Evolutionary conservation across 306 rosid genomes (phyloP).

Genomic region (Morella rubra): DNA sequence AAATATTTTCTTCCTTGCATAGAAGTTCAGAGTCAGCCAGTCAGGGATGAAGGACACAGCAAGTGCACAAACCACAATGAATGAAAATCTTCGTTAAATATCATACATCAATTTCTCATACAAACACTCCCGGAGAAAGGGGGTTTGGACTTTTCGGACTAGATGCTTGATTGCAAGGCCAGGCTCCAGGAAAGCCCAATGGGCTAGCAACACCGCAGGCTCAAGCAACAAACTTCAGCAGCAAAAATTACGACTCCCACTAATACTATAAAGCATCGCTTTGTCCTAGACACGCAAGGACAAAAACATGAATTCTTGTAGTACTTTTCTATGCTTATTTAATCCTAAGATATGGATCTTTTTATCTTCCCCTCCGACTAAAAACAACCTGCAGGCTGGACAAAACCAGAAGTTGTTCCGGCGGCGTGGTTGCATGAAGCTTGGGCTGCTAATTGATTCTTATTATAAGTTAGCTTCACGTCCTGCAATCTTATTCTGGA

Average conservation of each 20-base stretch:
- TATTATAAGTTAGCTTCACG: conserved; percentile 27
- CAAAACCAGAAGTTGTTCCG: conserved; percentile 30
- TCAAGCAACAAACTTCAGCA: neutral
- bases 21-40: too few species aligned
- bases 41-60: too few species aligned
- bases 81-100: neutral
- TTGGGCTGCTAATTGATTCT: conserved; percentile 11
- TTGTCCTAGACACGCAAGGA: neutral
- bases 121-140: neutral
- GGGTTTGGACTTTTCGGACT: neutral
- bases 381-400: conserved; percentile 37
- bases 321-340: neutral
- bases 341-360: neutral
- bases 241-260: too few species aligned
- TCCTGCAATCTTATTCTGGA: conserved; percentile 24
- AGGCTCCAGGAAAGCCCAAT: conserved; percentile 15
- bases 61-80: too few species aligned
- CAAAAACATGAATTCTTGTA: neutral
- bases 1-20: too few species aligned
- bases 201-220: conserved; percentile 19
- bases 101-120: neutral
- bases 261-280: neutral
- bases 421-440: conserved; percentile 27
- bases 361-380: neutral
- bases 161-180: conserved; percentile 1